phyloP scores from a whole-genome alignment of 2,329 filamentous ascomycete species.

The Cercospora sp. region DNA sequence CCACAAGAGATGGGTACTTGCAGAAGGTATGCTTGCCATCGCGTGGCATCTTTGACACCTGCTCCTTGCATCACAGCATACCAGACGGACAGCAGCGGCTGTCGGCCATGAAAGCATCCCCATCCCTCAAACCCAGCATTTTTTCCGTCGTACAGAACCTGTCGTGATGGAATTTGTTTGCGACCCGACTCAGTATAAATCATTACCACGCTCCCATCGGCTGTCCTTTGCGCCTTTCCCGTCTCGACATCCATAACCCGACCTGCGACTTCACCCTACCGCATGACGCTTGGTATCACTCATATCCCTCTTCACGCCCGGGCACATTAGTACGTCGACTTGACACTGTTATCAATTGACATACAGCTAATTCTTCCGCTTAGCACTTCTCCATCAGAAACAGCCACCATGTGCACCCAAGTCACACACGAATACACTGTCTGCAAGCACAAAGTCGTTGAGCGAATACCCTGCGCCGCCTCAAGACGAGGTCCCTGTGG shows the following conservation, averaged over 20 bases:
- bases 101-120: slow-evolving; percentile 29
- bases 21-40: slow-evolving; percentile 25
- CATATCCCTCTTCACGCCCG: background rate
- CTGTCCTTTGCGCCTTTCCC: slow-evolving; percentile 2
- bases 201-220: slow-evolving; percentile 19
- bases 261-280: background rate
- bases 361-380: background rate
- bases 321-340: background rate
- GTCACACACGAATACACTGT: slow-evolving; percentile 49
- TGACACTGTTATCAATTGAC: background rate
- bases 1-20: slow-evolving; percentile 22
- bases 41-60: slow-evolving; percentile 31
- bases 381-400: background rate
- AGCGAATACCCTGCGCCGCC: slow-evolving; percentile 50
- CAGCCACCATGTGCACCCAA: slow-evolving; percentile 48
- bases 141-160: slow-evolving; percentile 27
- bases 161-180: slow-evolving; percentile 32
- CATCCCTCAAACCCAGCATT: slow-evolving; percentile 24
- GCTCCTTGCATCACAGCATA: slow-evolving; percentile 32
- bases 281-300: background rate
- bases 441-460: slow-evolving; percentile 48
- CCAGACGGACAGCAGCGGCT: slow-evolving; percentile 25
- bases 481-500: slow-evolving; percentile 47
- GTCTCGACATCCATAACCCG: background rate
- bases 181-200: slow-evolving; percentile 29